Conservation (phyloP, 345 rosid genomes). For the Populus tremula region DNA sequence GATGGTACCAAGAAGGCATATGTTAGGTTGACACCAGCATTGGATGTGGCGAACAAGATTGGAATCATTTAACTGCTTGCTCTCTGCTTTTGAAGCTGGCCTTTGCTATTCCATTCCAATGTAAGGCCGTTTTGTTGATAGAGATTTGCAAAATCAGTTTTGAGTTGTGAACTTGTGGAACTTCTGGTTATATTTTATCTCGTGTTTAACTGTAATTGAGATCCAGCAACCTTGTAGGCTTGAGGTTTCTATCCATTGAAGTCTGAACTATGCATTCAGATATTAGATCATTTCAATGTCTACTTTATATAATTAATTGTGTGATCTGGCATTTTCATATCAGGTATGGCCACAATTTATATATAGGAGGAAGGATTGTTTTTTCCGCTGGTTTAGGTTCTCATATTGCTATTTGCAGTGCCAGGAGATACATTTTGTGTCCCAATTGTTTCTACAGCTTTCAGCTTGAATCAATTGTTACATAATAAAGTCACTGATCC, state of each 20-base stretch:
- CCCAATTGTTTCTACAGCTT: background rate
- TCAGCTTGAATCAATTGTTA: background rate
- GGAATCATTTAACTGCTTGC: constrained; percentile 65
- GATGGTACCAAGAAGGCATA: constrained; percentile 95
- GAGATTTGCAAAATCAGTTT: constrained; percentile 4
- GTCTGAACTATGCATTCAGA: background rate
- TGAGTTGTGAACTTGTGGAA: constrained; percentile 1
- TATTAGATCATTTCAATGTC: background rate
- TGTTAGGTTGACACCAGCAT: constrained; percentile 88
- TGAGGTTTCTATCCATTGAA: background rate
- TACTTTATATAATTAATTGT: background rate
- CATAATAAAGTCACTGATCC: background rate
- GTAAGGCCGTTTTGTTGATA: constrained; percentile 7
- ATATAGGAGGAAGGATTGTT: background rate
- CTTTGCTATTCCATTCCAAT: background rate
- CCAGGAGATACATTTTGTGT: background rate
- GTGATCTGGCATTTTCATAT: background rate
- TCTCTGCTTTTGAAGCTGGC: background rate
- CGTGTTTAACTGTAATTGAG: background rate
- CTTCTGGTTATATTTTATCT: constrained; percentile 5
- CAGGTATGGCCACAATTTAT: background rate
- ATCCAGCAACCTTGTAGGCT: background rate
- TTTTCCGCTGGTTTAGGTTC: background rate
- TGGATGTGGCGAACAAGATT: constrained; percentile 97
- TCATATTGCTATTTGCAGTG: background rate